phyloP scores from a whole-genome alignment of 2,329 filamentous ascomycete genomes.

The Trichoderma sp. region DNA sequence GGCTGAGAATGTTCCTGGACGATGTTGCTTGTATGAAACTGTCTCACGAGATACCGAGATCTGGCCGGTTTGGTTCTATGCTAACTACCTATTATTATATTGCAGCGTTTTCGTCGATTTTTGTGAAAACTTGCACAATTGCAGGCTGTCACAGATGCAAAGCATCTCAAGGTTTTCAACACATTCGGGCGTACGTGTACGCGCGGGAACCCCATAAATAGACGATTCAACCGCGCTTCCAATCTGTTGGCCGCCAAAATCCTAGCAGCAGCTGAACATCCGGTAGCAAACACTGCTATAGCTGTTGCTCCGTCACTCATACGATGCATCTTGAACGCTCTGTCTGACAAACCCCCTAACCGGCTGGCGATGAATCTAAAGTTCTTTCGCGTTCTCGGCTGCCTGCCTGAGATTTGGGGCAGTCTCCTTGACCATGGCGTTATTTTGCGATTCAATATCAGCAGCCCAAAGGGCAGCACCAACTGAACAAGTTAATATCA shows the following conservation, averaged over 20 bases:
- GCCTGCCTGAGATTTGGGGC: constrained; percentile 51
- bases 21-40: constrained; percentile 19
- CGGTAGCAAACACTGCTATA: not conserved
- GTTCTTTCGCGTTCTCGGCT: constrained; percentile 45
- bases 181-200: not conserved
- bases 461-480: constrained; percentile 94
- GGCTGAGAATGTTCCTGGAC: not conserved
- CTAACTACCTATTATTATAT: not conserved
- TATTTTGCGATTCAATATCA: constrained; percentile 66
- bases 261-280: not conserved
- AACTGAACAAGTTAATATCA: constrained; percentile 47
- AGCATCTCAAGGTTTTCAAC: not conserved
- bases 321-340: not conserved
- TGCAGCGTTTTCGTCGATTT: not conserved
- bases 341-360: not conserved
- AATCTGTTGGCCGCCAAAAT: not conserved
- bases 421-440: constrained; percentile 48
- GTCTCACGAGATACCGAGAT: not conserved
- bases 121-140: not conserved
- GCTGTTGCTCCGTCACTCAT: not conserved
- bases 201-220: not conserved
- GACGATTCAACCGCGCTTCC: not conserved
- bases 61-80: not conserved
- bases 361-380: not conserved
- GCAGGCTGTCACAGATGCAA: not conserved